Base-by-base conservation (phyloP, 2,329 filamentous ascomycete genomes). In the Xylaria hypoxylon region DNA sequence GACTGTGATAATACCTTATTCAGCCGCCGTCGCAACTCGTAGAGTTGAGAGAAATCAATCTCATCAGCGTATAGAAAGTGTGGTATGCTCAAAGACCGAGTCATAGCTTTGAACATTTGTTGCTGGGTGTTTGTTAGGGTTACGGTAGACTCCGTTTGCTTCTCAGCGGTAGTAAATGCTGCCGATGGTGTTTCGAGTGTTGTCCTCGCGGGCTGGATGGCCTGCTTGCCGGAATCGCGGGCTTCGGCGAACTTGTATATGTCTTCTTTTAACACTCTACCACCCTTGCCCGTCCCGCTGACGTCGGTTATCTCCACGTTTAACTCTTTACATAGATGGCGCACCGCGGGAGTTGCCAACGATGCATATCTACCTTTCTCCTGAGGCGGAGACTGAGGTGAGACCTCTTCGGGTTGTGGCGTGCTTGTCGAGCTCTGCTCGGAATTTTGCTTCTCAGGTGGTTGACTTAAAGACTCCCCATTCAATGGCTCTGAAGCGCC, bases 101-200 rank as follows among this genome's bases (percentile, higher is more conserved):
- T 97, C 96, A 99, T 99, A 67, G 90, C 87, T 82, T 96, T 97
- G 89, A 97, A 98, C 96, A 99, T 99, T 77, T 93, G 91, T 42
- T 87, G 85, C 81, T 98, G 95, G 15, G 92, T 91, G 42, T 90
- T 90, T 13, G 92, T 92, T 68, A 99, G 83, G 64, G 87, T 83
- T 35, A 90, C 84, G 1, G 84, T 80, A 8, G 89, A 91, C 79
- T 98, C 96, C 60, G 82, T 82, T 78, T 92, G 90, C 51, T 82
- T 80, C 2, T 84, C 81, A 15, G 79, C 72, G 38, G 80, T 75
- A 50, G 75, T 68, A 13, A 71, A 61, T 52, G 77, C 70, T 8
- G 80, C 73, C 78, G 72, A 68, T 79, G 71, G 55, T 78, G 67
- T 24, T 79, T 57, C 47, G 74, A 63, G 68, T 74, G 62, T 64